phyloP scores from a whole-genome alignment of 1,139 yeast species.

The Yamadazyma membranifaciens region DNA sequence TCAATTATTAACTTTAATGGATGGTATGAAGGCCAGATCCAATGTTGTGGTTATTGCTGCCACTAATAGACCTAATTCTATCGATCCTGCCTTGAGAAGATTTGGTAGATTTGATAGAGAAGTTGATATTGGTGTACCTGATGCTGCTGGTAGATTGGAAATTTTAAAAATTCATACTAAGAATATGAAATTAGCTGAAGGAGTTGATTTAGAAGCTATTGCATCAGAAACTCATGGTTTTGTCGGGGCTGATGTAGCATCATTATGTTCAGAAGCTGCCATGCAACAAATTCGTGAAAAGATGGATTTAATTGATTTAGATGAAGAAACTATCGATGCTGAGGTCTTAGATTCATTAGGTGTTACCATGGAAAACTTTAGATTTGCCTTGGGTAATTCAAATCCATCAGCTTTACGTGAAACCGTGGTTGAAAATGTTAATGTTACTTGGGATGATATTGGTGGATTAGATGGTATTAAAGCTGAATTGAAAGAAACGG shows the following conservation, averaged over 20 bases:
- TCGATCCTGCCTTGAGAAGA: conserved; percentile 97
- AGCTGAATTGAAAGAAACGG: conserved; percentile 96
- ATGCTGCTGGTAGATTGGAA: conserved; percentile 97
- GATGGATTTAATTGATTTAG: conserved; percentile 97
- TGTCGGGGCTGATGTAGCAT: conserved; percentile 83
- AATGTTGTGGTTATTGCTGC: conserved; percentile 88
- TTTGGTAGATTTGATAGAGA: conserved; percentile 99
- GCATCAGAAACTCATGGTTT: conserved; percentile 86
- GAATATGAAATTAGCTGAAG: conserved; percentile 95
- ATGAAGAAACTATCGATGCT: conserved; percentile 97
- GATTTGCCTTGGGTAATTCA: conserved; percentile 95
- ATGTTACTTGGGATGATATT: conserved; percentile 96
- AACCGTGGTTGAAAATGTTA: conserved; percentile 97
- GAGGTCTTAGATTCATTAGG: conserved; percentile 95
- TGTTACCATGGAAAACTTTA: conserved; percentile 98
- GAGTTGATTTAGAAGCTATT: conserved; percentile 91
- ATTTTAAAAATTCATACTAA: conserved; percentile 83
- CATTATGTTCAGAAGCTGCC: conserved; percentile 98
- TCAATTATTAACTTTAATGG: conserved; percentile 95
- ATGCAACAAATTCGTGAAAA: conserved; percentile 93
- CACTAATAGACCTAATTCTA: conserved; percentile 96
- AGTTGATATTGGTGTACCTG: conserved; percentile 98
- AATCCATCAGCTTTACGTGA: conserved; percentile 99
- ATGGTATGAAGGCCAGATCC: conserved; percentile 99
- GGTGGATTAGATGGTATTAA: conserved; percentile 96